Evolutionary conservation across 2,329 filamentous ascomycete species (phyloP), one percentile per base, ranked within the genome.

Genomic region (Grosmannia penicillata): DNA sequence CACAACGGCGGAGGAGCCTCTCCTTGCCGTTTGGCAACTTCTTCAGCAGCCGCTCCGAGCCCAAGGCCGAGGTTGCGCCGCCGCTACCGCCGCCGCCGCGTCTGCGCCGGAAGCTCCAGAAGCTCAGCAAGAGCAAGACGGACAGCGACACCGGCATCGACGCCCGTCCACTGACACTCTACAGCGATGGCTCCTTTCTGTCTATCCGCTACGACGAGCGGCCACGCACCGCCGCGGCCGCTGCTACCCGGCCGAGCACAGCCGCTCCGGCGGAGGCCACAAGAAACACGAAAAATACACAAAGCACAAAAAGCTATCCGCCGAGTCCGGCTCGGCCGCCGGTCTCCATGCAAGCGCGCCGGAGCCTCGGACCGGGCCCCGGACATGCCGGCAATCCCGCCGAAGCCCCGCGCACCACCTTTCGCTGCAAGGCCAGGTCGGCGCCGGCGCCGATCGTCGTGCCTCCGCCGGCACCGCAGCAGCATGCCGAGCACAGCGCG

Each of bases 71-170:
- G n/a, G n/a, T n/a, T n/a, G n/a, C n/a, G n/a, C n/a, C n/a, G n/a
- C n/a, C n/a, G n/a, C n/a, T n/a, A n/a, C n/a, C n/a, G n/a, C n/a
- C n/a, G 38, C 36, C 18, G 27, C 46, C 48, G 0, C 53, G 47
- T 37, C 46, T 53, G 33, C 51, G 54, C 31, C 53, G 48, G 33
- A 57, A 54, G 47, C 50, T 58, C 18, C 56, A 56, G 24, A 59
- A 58, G 37, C 37, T 52, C 33, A 27, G 46, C 40, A 47, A 50
- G 26, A 32, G 36, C 30, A 40, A 42, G 17, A 14, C 9, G n/a
- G 27, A 28, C 11, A 8, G 22, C 2, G 31, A 33, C 26, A 19
- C 45, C 34, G 32, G 43, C 26, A 43, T 19, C 42, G 43, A 39
- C 42, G 43, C 41, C 32, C 37, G 28, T 18, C 36, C 36, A 8